Percentiles rank a stretch among this genome's conserved stretches.
These are phyloP conservation scores for Tetradesmus lagerheimii DNA, from an alignment of 139 green algal genomes.

Conservation along the genomic window DNA sequence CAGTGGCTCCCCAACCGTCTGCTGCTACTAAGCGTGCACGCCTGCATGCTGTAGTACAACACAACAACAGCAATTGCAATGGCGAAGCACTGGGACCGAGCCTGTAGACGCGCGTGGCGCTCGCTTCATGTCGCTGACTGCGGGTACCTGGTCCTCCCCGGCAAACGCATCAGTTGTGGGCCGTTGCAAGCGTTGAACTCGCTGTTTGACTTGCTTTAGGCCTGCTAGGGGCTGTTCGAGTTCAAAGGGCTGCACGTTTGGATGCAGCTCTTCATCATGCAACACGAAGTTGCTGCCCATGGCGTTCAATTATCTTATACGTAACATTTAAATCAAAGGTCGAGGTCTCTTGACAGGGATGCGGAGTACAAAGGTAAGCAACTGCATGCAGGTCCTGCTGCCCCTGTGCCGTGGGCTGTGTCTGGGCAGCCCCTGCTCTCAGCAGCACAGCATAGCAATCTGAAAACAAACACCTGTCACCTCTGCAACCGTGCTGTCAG, in stretches of 20 bases:
- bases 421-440: neutral
- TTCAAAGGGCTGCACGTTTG: neutral
- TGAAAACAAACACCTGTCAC: neutral
- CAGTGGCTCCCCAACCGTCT: neutral
- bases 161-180: conserved; percentile 19
- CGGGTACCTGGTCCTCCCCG: conserved; percentile 30
- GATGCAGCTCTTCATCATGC: conserved; percentile 26
- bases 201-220: neutral
- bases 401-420: neutral
- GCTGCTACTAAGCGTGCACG: neutral
- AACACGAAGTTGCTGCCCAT: conserved; percentile 30
- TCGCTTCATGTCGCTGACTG: neutral
- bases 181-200: neutral
- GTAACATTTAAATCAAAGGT: neutral
- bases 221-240: conserved; percentile 6
- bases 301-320: neutral
- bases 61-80: neutral
- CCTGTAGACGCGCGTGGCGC: neutral
- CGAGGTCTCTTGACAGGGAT: neutral
- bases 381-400: neutral
- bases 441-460: neutral
- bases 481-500: neutral
- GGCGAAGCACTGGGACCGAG: neutral
- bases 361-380: neutral
- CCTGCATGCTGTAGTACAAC: neutral